Conservation (phyloP, 495 filamentous ascomycete genomes). For the Xylaria bambusicola region DNA sequence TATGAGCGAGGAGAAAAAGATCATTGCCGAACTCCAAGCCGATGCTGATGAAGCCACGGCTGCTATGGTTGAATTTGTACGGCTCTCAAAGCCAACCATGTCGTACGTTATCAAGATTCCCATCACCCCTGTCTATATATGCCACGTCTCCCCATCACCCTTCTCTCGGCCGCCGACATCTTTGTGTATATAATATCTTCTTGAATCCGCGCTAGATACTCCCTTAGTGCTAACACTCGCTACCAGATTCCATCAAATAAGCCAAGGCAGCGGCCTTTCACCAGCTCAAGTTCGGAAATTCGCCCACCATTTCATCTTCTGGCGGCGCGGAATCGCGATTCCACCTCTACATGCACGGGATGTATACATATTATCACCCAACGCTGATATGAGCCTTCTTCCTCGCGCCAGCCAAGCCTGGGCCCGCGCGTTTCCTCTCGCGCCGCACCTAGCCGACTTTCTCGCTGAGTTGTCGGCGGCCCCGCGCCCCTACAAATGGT, state of each 20-base stretch:
- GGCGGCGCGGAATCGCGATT: conserved; percentile 88
- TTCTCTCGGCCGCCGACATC: background rate
- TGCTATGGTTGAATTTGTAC: conserved; percentile 79
- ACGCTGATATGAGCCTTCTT: conserved; percentile 77
- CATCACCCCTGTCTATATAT: background rate
- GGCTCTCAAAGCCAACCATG: conserved; percentile 77
- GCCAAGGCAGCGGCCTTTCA: conserved; percentile 68
- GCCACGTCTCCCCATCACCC: background rate
- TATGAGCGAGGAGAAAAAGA: conserved; percentile 78
- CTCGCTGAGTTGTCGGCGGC: conserved; percentile 72
- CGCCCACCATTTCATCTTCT: conserved; percentile 90
- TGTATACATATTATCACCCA: conserved; percentile 91
- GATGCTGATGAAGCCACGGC: conserved; percentile 71
- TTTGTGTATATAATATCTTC: background rate
- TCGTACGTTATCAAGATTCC: conserved; percentile 49
- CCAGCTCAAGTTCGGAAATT: conserved; percentile 79
- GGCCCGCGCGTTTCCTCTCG: conserved; percentile 72
- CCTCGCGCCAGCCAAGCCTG: conserved; percentile 71
- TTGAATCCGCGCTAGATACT: background rate
- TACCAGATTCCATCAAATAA: conserved; percentile 70
- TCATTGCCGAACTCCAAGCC: conserved; percentile 79
- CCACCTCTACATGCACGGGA: conserved; percentile 87
- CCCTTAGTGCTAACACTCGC: conserved; percentile 7
- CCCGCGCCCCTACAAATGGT: conserved; percentile 74
- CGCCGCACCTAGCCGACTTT: conserved; percentile 82